A percentile compares a stretch with the other conserved stretches of the same genome.
Evolutionary conservation across 2,329 filamentous ascomycete genomes (phyloP).

Genomic region (Ophiobolus disseminans): DNA sequence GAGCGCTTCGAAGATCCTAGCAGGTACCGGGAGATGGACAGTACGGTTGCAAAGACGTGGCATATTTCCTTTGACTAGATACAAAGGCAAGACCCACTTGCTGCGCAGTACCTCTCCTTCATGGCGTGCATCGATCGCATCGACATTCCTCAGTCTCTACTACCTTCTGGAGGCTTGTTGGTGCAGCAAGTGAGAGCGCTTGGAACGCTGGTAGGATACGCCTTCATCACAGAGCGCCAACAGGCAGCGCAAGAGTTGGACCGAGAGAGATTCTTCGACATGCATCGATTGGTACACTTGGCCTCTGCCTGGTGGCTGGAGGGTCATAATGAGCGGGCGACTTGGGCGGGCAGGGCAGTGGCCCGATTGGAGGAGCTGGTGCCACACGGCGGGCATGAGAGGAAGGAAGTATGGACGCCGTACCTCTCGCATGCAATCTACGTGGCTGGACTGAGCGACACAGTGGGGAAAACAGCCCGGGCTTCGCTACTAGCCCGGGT

Average conservation of each 20-base stretch:
- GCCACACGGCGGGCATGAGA: constrained; percentile 19
- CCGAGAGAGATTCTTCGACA: constrained; percentile 26
- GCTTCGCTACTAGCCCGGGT: constrained; percentile 15
- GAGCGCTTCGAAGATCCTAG: constrained; percentile 41
- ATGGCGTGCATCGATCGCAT: no score
- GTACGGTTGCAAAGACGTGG: constrained; percentile 48
- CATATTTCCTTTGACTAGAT: constrained; percentile 50
- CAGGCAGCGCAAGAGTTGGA: constrained; percentile 2
- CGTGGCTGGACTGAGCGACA: constrained; percentile 7
- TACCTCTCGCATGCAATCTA: constrained; percentile 42
- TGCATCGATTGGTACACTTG: constrained; percentile 47
- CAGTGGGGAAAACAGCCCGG: not conserved
- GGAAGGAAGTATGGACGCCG: constrained; percentile 30
- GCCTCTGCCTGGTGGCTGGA: constrained; percentile 43
- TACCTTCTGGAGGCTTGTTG: constrained; percentile 29
- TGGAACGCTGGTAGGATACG: constrained; percentile 43
- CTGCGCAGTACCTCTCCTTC: constrained; percentile 44
- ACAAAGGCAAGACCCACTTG: constrained; percentile 35
- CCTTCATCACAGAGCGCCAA: constrained; percentile 34
- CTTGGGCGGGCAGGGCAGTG: constrained; percentile 22
- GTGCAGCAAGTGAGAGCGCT: constrained; percentile 38
- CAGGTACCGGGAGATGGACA: constrained; percentile 38
- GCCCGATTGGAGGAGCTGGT: constrained; percentile 31
- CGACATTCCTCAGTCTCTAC: constrained; percentile 44
- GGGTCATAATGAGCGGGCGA: constrained; percentile 15